A percentile compares a stretch with the other conserved stretches of the same genome.
Conservation (phyloP, 2,329 filamentous ascomycete species). For the Passalora sequoiae region DNA sequence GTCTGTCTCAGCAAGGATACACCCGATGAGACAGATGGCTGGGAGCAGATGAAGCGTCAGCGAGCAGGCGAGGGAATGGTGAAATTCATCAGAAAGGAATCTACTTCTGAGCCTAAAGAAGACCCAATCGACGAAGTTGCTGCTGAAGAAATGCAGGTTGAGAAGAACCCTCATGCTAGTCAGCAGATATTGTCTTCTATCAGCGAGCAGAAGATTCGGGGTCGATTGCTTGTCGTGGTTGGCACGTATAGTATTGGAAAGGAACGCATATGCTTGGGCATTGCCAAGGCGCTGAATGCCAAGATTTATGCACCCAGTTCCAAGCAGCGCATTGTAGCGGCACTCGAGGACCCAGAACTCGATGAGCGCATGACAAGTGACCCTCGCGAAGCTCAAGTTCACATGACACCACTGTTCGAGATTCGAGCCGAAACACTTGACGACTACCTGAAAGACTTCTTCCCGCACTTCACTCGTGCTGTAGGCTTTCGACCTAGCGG, state of each 20-base stretch:
- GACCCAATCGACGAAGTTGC: conserved; percentile 35
- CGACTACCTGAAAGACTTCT: conserved; percentile 78
- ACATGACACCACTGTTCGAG: conserved; percentile 96
- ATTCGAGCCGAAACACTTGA: conserved; percentile 85
- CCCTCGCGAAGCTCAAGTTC: conserved; percentile 82
- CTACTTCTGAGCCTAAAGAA: conserved; percentile 37
- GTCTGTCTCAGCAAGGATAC: conserved; percentile 66
- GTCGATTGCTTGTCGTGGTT: conserved; percentile 81
- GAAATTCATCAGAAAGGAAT: conserved; percentile 54
- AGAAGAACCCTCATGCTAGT: conserved; percentile 28
- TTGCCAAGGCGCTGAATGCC: conserved; percentile 75
- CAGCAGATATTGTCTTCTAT: conserved; percentile 28
- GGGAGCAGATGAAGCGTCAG: conserved; percentile 53
- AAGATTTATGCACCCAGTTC: conserved; percentile 83
- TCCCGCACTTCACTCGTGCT: conserved; percentile 75
- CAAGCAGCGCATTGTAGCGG: conserved; percentile 79
- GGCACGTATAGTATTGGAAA: conserved; percentile 98
- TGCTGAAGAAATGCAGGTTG: conserved; percentile 32
- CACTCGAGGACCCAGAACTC: conserved; percentile 81
- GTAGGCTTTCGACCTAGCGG: conserved; percentile 90
- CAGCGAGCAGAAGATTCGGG: conserved; percentile 41
- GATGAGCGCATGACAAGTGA: conserved; percentile 70
- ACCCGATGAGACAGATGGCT: conserved; percentile 51
- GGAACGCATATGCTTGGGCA: conserved; percentile 88
- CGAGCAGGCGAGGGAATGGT: conserved; percentile 56